A percentile compares a stretch with the other conserved stretches of the same genome.
These are phyloP conservation scores for Geosmithia flava DNA, from an alignment of 2,329 filamentous ascomycete species.

Conservation along the genomic window DNA sequence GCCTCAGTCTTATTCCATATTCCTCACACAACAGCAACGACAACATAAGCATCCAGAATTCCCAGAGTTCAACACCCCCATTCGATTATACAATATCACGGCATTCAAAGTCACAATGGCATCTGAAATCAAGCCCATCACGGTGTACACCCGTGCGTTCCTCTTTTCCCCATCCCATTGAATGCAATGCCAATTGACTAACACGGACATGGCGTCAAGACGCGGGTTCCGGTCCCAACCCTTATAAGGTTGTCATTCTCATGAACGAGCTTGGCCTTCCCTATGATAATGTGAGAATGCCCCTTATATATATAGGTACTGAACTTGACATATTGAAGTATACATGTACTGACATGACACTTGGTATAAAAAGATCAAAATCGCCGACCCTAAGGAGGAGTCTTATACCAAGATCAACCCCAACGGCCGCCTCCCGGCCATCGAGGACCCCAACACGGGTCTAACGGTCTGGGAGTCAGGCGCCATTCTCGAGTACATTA, in stretches of 20 bases:
- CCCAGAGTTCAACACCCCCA: no score
- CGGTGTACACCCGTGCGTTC: slow-evolving; percentile 6
- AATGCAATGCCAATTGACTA: not conserved
- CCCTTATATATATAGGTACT: no score
- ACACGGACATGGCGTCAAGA: not conserved
- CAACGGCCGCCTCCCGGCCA: slow-evolving; percentile 19
- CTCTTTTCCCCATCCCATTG: not conserved
- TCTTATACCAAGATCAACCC: slow-evolving; percentile 16
- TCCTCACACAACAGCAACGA: no score
- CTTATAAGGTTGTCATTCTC: slow-evolving; percentile 17
- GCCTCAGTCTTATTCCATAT: no score
- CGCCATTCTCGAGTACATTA: slow-evolving; percentile 17
- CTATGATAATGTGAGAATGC: slow-evolving; percentile 16
- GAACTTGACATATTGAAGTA: no score
- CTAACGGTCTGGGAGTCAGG: slow-evolving; percentile 12
- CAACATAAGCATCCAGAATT: no score
- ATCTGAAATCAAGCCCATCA: slow-evolving; percentile 8
- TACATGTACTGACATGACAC: not conserved
- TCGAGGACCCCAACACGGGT: slow-evolving; percentile 21
- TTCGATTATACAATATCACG: no score
- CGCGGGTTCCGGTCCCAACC: slow-evolving; percentile 14
- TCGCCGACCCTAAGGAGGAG: slow-evolving; percentile 12
- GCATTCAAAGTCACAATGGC: no score
- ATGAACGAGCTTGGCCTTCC: slow-evolving; percentile 23
- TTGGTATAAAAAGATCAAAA: slow-evolving; percentile 7